These are phyloP conservation scores for Scleromitrula shiraiana DNA, from an alignment of 2,329 filamentous ascomycete species.

Conservation along the genomic window DNA sequence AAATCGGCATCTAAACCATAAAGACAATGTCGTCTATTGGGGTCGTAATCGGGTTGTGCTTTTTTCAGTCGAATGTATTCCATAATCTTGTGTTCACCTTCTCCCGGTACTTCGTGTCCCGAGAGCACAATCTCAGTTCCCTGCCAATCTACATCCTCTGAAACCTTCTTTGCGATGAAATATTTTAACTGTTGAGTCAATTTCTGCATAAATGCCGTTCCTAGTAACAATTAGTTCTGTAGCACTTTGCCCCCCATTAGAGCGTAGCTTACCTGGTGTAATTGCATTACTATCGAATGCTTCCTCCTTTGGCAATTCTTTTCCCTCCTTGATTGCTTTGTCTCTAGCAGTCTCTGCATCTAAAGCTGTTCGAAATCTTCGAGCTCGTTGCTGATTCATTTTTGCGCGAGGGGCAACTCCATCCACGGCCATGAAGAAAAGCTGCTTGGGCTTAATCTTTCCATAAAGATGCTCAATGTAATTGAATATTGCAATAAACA, in stretches of 20 bases:
- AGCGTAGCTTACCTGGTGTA: constrained; percentile 58
- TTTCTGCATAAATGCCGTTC: constrained; percentile 94
- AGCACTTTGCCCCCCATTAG: neutral
- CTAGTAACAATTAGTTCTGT: constrained; percentile 31
- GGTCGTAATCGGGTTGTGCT: constrained; percentile 85
- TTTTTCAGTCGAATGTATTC: constrained; percentile 98
- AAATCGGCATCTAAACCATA: constrained; percentile 96
- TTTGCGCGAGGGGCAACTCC: constrained; percentile 95
- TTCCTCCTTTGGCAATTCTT: constrained; percentile 90
- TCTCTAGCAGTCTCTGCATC: constrained; percentile 86
- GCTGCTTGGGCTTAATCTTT: constrained; percentile 96
- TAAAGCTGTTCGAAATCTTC: constrained; percentile 88
- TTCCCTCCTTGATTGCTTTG: constrained; percentile 81
- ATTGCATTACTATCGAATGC: constrained; percentile 99
- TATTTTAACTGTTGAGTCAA: constrained; percentile 91
- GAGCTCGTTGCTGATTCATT: constrained; percentile 98
- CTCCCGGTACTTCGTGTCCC: constrained; percentile 93
- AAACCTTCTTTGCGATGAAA: constrained; percentile 98
- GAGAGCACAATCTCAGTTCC: constrained; percentile 92
- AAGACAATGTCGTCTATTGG: constrained; percentile 90
- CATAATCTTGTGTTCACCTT: constrained; percentile 99
- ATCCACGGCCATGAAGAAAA: constrained; percentile 99
- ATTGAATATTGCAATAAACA: constrained; percentile 99
- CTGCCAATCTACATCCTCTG: constrained; percentile 96
- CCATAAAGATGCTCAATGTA: constrained; percentile 98